Evolutionary conservation across 2,329 filamentous ascomycete species (phyloP).

Genomic region (Colletotrichum somersetense): DNA sequence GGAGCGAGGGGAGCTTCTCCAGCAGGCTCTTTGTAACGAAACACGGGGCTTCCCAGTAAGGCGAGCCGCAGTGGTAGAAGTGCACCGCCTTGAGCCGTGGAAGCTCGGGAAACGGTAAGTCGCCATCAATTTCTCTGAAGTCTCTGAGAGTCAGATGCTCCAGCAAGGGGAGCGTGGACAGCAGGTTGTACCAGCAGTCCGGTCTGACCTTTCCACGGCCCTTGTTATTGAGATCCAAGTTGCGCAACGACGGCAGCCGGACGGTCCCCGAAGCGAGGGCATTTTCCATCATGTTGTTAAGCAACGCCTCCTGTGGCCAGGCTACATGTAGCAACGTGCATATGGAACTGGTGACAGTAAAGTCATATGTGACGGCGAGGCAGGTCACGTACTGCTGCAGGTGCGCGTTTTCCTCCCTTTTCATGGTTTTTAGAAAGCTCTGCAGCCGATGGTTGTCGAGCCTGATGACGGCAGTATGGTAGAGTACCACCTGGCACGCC

Average conservation of each 20-base stretch:
- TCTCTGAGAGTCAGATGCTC: neutral
- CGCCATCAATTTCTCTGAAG: accelerated
- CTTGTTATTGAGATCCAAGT: neutral
- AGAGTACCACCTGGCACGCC: neutral
- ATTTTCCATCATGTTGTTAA: neutral
- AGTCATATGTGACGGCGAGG: no score
- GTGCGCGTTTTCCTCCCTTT: neutral
- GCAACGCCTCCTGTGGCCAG: neutral
- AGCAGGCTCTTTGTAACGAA: neutral
- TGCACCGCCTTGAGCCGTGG: neutral
- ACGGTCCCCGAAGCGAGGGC: neutral
- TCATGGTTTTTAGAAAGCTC: neutral
- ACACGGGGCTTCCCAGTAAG: no score
- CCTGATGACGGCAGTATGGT: no score
- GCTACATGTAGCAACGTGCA: accelerated
- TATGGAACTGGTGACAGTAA: no score
- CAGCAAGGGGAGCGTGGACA: neutral
- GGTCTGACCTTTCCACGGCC: neutral
- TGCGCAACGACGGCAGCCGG: neutral
- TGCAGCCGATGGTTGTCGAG: neutral
- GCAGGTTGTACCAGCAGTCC: neutral
- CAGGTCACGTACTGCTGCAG: neutral
- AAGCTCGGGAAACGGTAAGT: neutral
- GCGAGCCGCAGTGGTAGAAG: neutral
- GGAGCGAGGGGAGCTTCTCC: neutral